Conservation (phyloP, 495 filamentous ascomycete genomes). For the Penicillium coprophilum region DNA sequence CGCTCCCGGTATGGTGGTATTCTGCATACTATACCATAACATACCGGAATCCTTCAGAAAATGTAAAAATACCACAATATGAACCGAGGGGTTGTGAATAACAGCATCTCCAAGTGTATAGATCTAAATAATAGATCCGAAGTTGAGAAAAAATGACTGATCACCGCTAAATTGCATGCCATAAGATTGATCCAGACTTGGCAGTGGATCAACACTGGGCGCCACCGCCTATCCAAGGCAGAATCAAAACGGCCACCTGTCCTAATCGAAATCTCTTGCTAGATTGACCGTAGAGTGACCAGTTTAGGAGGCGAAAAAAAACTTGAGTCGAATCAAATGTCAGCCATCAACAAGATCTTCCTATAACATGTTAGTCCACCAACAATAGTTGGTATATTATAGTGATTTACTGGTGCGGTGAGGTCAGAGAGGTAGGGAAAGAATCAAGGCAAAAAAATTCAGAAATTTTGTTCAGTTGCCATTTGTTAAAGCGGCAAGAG, state of each 20-base stretch:
- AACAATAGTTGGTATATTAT: neutral
- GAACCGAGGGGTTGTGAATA: neutral
- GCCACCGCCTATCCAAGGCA: slow-evolving; percentile 20
- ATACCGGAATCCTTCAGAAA: slow-evolving; percentile 15
- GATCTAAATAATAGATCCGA: slow-evolving; percentile 6
- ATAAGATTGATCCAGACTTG: slow-evolving; percentile 28
- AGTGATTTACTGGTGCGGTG: neutral
- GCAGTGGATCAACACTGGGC: slow-evolving; percentile 23
- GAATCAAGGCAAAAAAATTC: slow-evolving; percentile 28
- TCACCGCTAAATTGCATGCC: slow-evolving; percentile 21
- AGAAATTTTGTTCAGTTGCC: slow-evolving; percentile 47
- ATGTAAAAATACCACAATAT: slow-evolving; percentile 16
- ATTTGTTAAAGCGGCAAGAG: slow-evolving; percentile 44
- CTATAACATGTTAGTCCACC: neutral
- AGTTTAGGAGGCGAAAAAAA: neutral
- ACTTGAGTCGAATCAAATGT: neutral
- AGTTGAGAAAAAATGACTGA: slow-evolving; percentile 9
- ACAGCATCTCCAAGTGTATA: neutral
- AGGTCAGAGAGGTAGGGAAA: slow-evolving; percentile 19
- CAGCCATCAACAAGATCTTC: neutral
- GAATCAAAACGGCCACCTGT: slow-evolving; percentile 28
- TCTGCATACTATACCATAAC: slow-evolving; percentile 28
- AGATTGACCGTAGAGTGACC: neutral
- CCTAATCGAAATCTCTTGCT: slow-evolving; percentile 24
- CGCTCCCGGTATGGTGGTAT: slow-evolving; percentile 24